Evolutionary conservation across 306 rosid species (phyloP).

Genomic region (Bauhinia variegata): DNA sequence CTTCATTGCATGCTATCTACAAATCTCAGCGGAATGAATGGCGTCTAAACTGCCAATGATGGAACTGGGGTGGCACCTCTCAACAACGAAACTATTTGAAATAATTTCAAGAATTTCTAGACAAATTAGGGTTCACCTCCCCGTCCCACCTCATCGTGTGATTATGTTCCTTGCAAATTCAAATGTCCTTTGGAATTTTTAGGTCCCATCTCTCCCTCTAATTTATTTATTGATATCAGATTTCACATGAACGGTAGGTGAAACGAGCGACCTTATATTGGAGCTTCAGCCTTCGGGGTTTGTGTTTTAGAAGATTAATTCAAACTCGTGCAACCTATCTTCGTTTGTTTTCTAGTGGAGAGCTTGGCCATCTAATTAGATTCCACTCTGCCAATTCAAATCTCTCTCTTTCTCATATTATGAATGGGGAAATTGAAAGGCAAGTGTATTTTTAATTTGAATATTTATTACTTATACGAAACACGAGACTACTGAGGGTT

Average conservation of each 20-base stretch:
- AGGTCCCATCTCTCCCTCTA: too few species aligned
- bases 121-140: too few species aligned
- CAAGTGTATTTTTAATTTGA: background rate
- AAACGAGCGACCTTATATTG: background rate
- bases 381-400: constrained; percentile 12
- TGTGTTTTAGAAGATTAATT: constrained; percentile 27
- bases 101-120: too few species aligned
- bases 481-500: background rate
- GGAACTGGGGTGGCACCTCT: too few species aligned
- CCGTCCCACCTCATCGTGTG: too few species aligned
- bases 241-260: background rate
- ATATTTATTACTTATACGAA: background rate
- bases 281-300: constrained; percentile 3
- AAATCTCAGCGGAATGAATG: too few species aligned
- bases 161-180: background rate
- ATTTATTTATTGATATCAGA: background rate
- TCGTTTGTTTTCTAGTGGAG: constrained; percentile 29
- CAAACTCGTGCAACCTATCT: background rate
- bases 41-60: too few species aligned
- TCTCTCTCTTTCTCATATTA: constrained; percentile 1
- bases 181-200: background rate
- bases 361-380: background rate
- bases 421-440: background rate
- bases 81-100: too few species aligned
- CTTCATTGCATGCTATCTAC: too few species aligned